Conservation (phyloP, 257 asterid species). For the Nicotiana noctiflora region DNA sequence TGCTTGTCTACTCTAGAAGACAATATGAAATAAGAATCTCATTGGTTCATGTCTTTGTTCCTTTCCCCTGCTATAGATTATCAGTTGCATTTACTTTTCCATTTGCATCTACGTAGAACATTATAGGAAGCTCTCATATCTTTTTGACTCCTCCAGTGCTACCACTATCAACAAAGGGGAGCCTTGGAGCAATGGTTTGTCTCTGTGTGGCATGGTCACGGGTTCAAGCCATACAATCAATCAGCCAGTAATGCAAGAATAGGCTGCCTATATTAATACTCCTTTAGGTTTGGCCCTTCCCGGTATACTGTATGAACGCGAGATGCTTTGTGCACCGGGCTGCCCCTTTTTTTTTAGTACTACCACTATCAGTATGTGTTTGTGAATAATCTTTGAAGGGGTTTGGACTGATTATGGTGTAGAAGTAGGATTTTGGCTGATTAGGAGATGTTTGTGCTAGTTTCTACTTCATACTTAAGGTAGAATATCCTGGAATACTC, state of each 20-base stretch:
- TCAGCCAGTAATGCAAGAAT: too few species aligned
- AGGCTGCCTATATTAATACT: too few species aligned
- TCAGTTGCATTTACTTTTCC: neutral
- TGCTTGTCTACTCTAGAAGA: neutral
- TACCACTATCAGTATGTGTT: neutral
- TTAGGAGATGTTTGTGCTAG: neutral
- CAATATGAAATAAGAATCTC: neutral
- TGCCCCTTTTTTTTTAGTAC: too few species aligned
- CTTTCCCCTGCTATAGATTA: neutral
- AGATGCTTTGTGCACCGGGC: too few species aligned
- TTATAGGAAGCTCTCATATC: neutral
- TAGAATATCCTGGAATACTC: neutral
- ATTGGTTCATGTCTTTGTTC: neutral
- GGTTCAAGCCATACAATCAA: too few species aligned
- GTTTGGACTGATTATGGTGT: neutral
- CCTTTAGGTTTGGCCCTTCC: too few species aligned
- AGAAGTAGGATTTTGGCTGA: neutral
- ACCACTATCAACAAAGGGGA: too few species aligned
- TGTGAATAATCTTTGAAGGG: neutral
- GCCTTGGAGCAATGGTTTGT: too few species aligned
- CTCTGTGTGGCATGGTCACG: too few species aligned
- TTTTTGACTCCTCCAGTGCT: neutral
- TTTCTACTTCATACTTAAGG: neutral
- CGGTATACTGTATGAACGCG: too few species aligned
- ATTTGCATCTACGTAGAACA: neutral